Conservation (phyloP, 1,284 basidiomycete species). For the Ceratobasidium sp. region DNA sequence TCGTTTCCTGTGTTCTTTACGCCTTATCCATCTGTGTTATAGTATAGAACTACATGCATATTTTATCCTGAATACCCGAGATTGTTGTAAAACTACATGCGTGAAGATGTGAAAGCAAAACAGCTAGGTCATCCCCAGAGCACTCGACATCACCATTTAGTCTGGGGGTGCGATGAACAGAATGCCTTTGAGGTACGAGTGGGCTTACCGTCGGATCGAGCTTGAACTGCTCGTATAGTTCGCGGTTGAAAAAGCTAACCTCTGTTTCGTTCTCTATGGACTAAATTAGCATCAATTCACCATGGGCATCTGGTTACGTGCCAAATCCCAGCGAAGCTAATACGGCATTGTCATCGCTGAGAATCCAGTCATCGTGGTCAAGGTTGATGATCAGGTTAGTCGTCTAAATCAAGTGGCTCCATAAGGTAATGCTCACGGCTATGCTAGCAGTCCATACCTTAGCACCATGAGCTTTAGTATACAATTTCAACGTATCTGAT, state of each 20-base stretch:
- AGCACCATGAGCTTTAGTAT: slow-evolving; percentile 91
- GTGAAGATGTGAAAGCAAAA: no score
- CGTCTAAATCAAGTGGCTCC: slow-evolving; percentile 61
- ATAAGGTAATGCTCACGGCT: slow-evolving; percentile 2
- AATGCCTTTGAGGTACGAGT: slow-evolving; percentile 14
- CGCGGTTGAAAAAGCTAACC: slow-evolving; percentile 85
- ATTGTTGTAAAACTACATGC: slow-evolving; percentile 12
- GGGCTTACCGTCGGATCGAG: slow-evolving; percentile 73
- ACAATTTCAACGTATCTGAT: slow-evolving; percentile 90
- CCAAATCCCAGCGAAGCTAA: slow-evolving; percentile 78
- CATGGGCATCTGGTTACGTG: slow-evolving; percentile 52
- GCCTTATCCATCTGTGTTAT: slow-evolving; percentile 35
- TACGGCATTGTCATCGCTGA: slow-evolving; percentile 68
- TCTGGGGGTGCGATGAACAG: slow-evolving; percentile 49
- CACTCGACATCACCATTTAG: slow-evolving; percentile 58
- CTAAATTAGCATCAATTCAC: not conserved
- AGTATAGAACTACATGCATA: slow-evolving; percentile 41
- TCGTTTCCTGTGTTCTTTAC: slow-evolving; percentile 35
- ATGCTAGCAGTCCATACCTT: slow-evolving; percentile 65
- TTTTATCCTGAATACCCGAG: slow-evolving; percentile 39
- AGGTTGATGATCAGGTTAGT: slow-evolving; percentile 95
- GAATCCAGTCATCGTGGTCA: slow-evolving; percentile 92
- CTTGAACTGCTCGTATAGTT: slow-evolving; percentile 81
- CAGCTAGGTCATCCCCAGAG: not conserved
- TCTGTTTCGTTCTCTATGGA: slow-evolving; percentile 90